Conservation (phyloP, 495 filamentous ascomycete species). For the Peziza echinospora region DNA sequence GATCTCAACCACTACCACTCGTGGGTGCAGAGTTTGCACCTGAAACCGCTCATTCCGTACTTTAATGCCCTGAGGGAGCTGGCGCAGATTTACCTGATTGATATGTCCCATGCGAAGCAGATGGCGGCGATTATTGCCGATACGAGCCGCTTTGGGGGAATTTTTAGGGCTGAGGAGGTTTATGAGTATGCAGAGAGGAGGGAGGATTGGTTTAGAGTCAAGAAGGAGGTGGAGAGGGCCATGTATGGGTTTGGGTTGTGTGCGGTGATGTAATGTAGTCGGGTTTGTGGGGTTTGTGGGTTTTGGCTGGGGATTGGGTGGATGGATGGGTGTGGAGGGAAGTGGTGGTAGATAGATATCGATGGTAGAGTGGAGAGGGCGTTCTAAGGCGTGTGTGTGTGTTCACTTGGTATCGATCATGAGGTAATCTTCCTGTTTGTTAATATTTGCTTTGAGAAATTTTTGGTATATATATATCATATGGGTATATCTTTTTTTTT, state of each 20-base stretch:
- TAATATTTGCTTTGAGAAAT: too few relatives aligned
- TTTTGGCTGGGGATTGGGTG: not conserved
- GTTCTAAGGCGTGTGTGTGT: too few relatives aligned
- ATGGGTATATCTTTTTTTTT: too few relatives aligned
- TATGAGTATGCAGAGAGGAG: slow-evolving; percentile 89
- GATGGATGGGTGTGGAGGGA: not conserved
- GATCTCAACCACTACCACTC: slow-evolving; percentile 88
- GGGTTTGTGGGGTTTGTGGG: not conserved
- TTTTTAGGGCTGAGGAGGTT: slow-evolving; percentile 88
- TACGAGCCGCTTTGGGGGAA: slow-evolving; percentile 65
- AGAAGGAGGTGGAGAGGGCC: slow-evolving; percentile 71
- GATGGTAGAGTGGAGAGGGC: too few relatives aligned
- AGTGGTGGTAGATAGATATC: not conserved
- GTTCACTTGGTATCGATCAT: too few relatives aligned
- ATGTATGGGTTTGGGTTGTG: slow-evolving; percentile 90
- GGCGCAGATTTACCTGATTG: slow-evolving; percentile 86
- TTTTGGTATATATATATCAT: too few relatives aligned
- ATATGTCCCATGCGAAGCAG: slow-evolving; percentile 71
- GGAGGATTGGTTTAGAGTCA: slow-evolving; percentile 83
- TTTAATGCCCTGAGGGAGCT: slow-evolving; percentile 84
- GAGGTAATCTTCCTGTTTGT: too few relatives aligned
- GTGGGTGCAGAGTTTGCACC: slow-evolving; percentile 61
- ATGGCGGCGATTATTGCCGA: slow-evolving; percentile 90
- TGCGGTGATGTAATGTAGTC: slow-evolving; percentile 42
- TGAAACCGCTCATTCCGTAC: slow-evolving; percentile 63